Evolutionary conservation across 1,284 basidiomycete genomes (phyloP), one percentile per base, ranked within the genome.

Genomic region (Paramarasmius palmivorus): DNA sequence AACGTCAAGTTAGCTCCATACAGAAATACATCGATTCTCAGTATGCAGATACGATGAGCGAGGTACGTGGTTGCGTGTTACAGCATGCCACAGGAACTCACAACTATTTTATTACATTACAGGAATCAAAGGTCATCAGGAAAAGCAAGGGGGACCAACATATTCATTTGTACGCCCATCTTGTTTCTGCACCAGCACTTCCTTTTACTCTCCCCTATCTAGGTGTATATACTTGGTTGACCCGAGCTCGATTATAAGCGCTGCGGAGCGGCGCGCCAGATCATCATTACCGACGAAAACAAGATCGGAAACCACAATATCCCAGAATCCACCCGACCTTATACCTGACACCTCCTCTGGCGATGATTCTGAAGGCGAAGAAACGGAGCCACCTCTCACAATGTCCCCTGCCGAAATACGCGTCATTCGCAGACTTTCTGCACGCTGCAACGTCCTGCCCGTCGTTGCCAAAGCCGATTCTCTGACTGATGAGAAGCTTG

Each of bases 221-320:
- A 89, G 88, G 51, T 90, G 86, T 66, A 87, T 93, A 57, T 92
- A 92, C 69, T 79, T 91, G 78, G 79, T 92, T 62, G 88, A 93
- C 63, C 90, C 90, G 14, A 70, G 78, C 23, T 83, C 85, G n/a
- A 78, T 90, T 61, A 75, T 81, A 73, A 78, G 80, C 1, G 68
- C 72, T 41, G 67, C 77, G 48, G 73, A 77, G 32, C 75, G 81
- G 52, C 76, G 76, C 42, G 74, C 73, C 1, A 69, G 73, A 48
- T 76, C 77, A 2, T 70, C 77, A 9, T 59, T 78, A 9, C 82
- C 82, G 7, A 65, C 70, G 25, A 81, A 79, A 65, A 76, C 79
- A 42, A 79, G 77, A 53, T 85, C 86, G 26, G 80, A 86, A 56
- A 73, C 81, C 37, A 84, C 85, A 1, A 70, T 86, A 51, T 82